Conservation (phyloP, 805 yeast species). For the Zygoascus tannicola region DNA sequence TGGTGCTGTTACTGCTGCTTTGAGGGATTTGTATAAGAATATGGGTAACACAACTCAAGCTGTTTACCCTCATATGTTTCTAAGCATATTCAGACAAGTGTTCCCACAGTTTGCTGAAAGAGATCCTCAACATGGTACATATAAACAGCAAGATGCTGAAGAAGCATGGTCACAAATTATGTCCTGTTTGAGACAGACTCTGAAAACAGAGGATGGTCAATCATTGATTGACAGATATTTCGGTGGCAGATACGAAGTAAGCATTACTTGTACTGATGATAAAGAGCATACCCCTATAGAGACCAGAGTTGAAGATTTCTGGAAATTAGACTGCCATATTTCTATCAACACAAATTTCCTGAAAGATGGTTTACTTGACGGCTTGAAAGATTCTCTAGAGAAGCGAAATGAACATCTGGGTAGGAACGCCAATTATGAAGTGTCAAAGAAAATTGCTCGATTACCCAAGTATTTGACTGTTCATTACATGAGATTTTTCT, state of each 20-base stretch:
- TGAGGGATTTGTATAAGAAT: slow-evolving; percentile 25
- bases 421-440: slow-evolving; percentile 60
- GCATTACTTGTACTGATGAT: slow-evolving; percentile 51
- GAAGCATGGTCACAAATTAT: slow-evolving; percentile 83
- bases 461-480: slow-evolving; percentile 83
- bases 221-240: slow-evolving; percentile 46
- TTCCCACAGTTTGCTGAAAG: slow-evolving; percentile 89
- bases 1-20: slow-evolving; percentile 23
- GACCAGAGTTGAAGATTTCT: slow-evolving; percentile 45
- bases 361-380: slow-evolving; percentile 70
- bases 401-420: slow-evolving; percentile 66
- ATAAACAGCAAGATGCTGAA: slow-evolving; percentile 97
- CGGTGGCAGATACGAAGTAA: slow-evolving; percentile 53
- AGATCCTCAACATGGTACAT: slow-evolving; percentile 45
- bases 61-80: slow-evolving; percentile 61
- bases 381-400: slow-evolving; percentile 67
- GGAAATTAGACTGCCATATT: slow-evolving; percentile 84
- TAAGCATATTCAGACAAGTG: slow-evolving; percentile 43
- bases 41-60: slow-evolving; percentile 30
- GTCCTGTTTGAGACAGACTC: slow-evolving; percentile 37
- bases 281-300: slow-evolving; percentile 34
- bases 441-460: slow-evolving; percentile 50
- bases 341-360: slow-evolving; percentile 76
- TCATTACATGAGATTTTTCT: slow-evolving; percentile 88
- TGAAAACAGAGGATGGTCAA: slow-evolving; percentile 24